Evolutionary conservation across 441 rosid genomes (phyloP).

Genomic region (Arabidopsis hybrid): DNA sequence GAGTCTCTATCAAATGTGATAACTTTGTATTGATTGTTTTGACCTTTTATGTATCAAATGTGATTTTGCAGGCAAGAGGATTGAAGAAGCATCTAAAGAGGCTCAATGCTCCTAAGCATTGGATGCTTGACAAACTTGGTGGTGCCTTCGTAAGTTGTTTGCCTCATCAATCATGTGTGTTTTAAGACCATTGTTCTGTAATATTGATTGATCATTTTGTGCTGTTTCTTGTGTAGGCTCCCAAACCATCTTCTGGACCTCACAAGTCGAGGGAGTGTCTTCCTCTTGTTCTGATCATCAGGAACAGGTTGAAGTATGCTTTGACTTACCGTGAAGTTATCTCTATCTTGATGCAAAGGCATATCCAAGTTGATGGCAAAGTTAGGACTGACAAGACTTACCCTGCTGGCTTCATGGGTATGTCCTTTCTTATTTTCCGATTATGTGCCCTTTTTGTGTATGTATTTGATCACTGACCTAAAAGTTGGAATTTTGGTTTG

Average conservation of each 20-base stretch:
- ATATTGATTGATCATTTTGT: background rate
- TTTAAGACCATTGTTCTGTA: background rate
- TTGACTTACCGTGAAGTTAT: constrained; percentile 76
- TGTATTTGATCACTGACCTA: background rate
- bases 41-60: background rate
- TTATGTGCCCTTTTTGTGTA: background rate
- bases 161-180: constrained; percentile 32
- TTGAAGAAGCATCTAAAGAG: constrained; percentile 70
- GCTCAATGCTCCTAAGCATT: constrained; percentile 72
- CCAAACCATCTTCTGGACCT: constrained; percentile 91
- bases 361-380: constrained; percentile 76
- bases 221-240: constrained; percentile 57
- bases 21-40: constrained; percentile 27
- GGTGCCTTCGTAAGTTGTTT: constrained; percentile 61
- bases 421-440: background rate
- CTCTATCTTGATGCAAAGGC: constrained; percentile 79
- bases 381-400: constrained; percentile 85
- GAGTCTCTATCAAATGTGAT: background rate
- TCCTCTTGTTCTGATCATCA: constrained; percentile 68
- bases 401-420: constrained; percentile 90
- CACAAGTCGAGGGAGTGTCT: constrained; percentile 90
- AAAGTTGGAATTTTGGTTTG: background rate
- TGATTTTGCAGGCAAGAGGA: constrained; percentile 52
- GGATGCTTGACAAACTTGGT: constrained; percentile 76
- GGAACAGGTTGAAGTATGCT: constrained; percentile 86